Conservation (phyloP, 257 asterid genomes). For the Solanum arcanum region DNA sequence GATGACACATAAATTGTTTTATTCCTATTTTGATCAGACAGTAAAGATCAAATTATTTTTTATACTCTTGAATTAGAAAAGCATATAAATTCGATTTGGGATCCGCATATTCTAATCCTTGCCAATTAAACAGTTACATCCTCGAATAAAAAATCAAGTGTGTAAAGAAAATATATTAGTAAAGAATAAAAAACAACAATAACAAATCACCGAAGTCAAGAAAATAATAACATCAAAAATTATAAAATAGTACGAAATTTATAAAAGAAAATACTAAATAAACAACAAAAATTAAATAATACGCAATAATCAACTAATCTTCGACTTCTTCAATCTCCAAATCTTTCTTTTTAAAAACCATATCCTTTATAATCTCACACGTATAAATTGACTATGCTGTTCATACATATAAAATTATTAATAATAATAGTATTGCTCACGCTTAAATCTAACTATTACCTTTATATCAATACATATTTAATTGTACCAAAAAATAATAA, state of each 20-base stretch:
- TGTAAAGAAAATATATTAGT: background rate
- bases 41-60: background rate
- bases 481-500: too few relatives aligned
- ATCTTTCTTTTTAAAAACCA: background rate
- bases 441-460: background rate
- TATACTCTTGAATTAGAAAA: background rate
- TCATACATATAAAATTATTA: too few relatives aligned
- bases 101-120: fast-evolving
- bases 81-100: background rate
- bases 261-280: background rate
- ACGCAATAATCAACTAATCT: background rate
- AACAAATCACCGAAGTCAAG: background rate
- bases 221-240: background rate
- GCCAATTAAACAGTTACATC: background rate
- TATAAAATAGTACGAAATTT: background rate
- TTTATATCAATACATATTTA: background rate
- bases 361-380: background rate
- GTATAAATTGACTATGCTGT: background rate
- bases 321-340: background rate
- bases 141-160: background rate
- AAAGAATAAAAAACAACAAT: background rate
- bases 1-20: fast-evolving
- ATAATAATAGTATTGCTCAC: background rate
- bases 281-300: background rate
- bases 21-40: background rate